phyloP scores from a whole-genome alignment of 805 yeast species.

The Candida ponderosae region DNA sequence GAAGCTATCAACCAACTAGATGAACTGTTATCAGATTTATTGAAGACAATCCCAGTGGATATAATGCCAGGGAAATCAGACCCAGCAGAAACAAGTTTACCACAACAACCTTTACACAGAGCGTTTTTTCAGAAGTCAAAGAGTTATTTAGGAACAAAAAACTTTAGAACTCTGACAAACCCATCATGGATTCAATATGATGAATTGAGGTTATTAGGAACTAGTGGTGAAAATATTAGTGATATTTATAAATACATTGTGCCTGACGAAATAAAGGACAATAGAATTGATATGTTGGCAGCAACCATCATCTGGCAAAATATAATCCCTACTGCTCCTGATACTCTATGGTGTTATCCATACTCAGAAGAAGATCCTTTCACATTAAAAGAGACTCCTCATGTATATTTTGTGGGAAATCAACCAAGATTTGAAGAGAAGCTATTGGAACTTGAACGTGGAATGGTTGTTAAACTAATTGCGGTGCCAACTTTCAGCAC shows the following conservation, averaged over 20 bases:
- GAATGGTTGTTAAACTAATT: conserved; percentile 42
- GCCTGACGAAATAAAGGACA: conserved; percentile 25
- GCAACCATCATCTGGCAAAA: conserved; percentile 77
- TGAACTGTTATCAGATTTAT: conserved; percentile 44
- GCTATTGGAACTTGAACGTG: conserved; percentile 26
- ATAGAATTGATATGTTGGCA: conserved; percentile 51
- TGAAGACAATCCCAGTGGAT: conserved; percentile 57
- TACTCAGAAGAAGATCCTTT: conserved; percentile 75
- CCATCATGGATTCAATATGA: conserved; percentile 66
- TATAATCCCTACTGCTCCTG: conserved; percentile 91
- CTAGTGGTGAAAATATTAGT: conserved; percentile 77
- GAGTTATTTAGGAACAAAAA: conserved; percentile 28
- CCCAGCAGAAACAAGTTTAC: conserved; percentile 77
- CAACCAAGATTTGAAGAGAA: conserved; percentile 55
- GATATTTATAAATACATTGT: conserved; percentile 67
- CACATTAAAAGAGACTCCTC: conserved; percentile 70
- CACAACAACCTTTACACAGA: conserved; percentile 85
- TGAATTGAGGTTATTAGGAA: conserved; percentile 53
- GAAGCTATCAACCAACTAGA: conserved; percentile 51
- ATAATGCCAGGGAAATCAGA: conserved; percentile 82
- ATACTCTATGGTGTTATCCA: conserved; percentile 88
- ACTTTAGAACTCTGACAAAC: conserved; percentile 47
- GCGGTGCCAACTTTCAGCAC: conserved; percentile 63
- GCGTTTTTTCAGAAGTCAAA: conserved; percentile 52
- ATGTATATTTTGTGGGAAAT: conserved; percentile 81